Evolutionary conservation across 2,329 filamentous ascomycete genomes (phyloP), one percentile per base, ranked within the genome.

Genomic region (Neonectria coccinea): DNA sequence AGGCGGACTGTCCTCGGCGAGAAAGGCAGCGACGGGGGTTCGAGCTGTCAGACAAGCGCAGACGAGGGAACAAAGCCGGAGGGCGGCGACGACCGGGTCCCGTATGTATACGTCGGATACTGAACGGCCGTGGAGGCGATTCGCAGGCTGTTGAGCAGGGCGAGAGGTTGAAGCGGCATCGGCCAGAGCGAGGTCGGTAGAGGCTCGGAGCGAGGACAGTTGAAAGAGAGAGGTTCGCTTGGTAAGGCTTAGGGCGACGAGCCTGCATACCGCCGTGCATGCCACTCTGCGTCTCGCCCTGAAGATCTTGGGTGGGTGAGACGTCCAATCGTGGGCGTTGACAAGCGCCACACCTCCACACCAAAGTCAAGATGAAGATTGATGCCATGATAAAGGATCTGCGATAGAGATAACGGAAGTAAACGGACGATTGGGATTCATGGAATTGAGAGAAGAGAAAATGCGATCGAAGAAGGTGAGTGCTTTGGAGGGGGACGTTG

Each of bases 161-260:
- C 27, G n/a, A 11, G 12, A 33, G 29, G n/a, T 33, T 12, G 47
- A 50, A 33, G 9, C 14, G 47, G 9, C n/a, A 10, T 33, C 39
- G 39, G n/a, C 39, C 18, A 6, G 39, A 42, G 39, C n/a, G n/a
- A 42, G 10, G 39, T 42, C 39, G 39, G 39, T 9, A 4, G 39
- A 42, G 9, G n/a, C 39, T 39, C 4, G 36, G 36, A 39, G 36
- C 14, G 36, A 39, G 2, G 36, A n/a, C 16, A 31, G 25, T 50
- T 50, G 47, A 29, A 50, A 20, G n/a, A 51, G 11, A 20, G 16
- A 33, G 4, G n/a, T 20, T 18, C 48, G 18, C 29, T 12, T 33
- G 27, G n/a, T 51, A 51, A n/a, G 27, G 48, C 29, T 20, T 51
- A 31, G 27, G 29, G 48, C 48, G 48, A 51, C n/a, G 48, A 51